A percentile compares a stretch with the other conserved stretches of the same genome.
Evolutionary conservation across 1,284 basidiomycete species (phyloP).

Genomic region (Leucoagaricus sp.): DNA sequence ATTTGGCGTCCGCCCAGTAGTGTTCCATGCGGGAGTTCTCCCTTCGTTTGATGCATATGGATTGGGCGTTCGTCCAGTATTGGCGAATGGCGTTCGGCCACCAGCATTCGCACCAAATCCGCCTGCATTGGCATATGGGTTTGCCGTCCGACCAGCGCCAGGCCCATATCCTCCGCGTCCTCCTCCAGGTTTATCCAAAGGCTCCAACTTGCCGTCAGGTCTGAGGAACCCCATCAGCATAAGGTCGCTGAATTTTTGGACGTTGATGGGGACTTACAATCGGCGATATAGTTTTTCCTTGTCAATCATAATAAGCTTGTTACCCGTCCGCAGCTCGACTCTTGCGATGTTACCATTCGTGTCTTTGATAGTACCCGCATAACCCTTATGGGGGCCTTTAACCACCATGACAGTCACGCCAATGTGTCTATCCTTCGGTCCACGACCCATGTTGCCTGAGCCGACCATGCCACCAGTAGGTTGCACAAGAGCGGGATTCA

Average conservation of each 20-base stretch:
- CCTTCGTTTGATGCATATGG: constrained; percentile 54
- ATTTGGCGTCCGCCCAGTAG: constrained; percentile 69
- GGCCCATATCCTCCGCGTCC: constrained; percentile 27
- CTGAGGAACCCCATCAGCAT: constrained; percentile 32
- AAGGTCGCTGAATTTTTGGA: background rate
- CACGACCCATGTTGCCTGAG: constrained; percentile 70
- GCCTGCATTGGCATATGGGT: constrained; percentile 43
- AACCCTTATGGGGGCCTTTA: constrained; percentile 91
- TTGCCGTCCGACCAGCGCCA: constrained; percentile 43
- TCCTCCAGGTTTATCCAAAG: constrained; percentile 34
- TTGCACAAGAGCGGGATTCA: constrained; percentile 84
- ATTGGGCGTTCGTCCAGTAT: constrained; percentile 63
- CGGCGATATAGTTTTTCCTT: constrained; percentile 80
- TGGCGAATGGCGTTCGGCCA: constrained; percentile 67
- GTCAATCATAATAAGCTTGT: constrained; percentile 88
- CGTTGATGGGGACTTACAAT: constrained; percentile 54
- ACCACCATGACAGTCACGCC: constrained; percentile 82
- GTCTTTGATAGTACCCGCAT: constrained; percentile 93
- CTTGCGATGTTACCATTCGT: constrained; percentile 87
- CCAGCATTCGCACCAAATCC: constrained; percentile 27
- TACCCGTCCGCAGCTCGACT: constrained; percentile 90
- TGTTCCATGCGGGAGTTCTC: constrained; percentile 61
- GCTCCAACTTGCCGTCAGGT: constrained; percentile 55
- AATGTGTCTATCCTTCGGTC: constrained; percentile 81
- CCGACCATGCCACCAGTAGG: constrained; percentile 79